Evolutionary conservation across 176 grass and related monocot species (phyloP), one percentile per base, ranked within the genome.

Genomic region (Aegilops sharonensis): DNA sequence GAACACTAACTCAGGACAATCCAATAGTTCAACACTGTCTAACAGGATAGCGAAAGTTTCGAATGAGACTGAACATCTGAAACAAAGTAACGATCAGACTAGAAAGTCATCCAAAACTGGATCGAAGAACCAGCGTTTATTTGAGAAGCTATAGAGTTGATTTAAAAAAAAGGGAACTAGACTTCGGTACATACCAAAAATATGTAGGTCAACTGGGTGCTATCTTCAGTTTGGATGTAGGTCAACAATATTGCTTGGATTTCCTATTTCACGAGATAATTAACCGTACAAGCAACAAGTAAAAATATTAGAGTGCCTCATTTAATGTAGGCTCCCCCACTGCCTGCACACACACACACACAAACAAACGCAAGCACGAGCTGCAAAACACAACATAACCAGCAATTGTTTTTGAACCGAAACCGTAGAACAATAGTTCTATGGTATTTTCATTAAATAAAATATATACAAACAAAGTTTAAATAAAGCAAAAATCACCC

Each of bases 141-240:
- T 52, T 52, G 48, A 52, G 14, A 54, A 54, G 15, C 50, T 54
- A 54, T 54, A 54, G 50, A 18, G 50, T 54, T 15, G 0, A 54
- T 18, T 52, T 54, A 5, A 18, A 54, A 69, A 27, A 5, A 29
- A 66, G 32, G 64, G 7, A 69, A 45, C 27, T 78, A 8, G n/a
- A 76, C 30, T 50, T 45, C 8, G 10, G n/a, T 78, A 70, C 78
- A 39, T 86, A 11, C 59, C 50, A 70, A 81, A 43, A n/a, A 82
- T 76, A 70, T 36, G 70, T 25, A 11, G 85, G 31, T 89, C 75
- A 89, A 40, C 66, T 39, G 9, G 21, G 21, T 43, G 69, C 36
- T 25, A 11, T 72, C 39, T 90, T 72, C 54, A 64, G 32, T 71
- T 63, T 42, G n/a, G 30, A 54, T 60, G 52, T 71, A 25, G 25